Evolutionary conservation across 257 asterid genomes (phyloP).

Genomic region (Parsonsia alboflavescens): DNA sequence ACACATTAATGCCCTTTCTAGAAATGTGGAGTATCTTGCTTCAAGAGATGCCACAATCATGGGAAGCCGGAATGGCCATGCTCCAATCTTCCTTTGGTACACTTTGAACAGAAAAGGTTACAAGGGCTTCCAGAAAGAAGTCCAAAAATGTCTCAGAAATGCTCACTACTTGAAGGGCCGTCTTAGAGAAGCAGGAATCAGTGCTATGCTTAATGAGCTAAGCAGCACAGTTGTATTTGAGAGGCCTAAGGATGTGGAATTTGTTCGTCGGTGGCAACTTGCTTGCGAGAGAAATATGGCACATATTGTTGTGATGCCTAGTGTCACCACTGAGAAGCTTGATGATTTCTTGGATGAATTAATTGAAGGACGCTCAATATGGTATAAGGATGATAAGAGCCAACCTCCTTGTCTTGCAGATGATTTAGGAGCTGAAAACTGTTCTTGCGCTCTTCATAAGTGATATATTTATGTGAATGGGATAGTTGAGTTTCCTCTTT

Average conservation of each 20-base stretch:
- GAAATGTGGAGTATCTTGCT: conserved; percentile 91
- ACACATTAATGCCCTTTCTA: conserved; percentile 72
- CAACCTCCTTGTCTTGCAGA: conserved; percentile 77
- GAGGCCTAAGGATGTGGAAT: conserved; percentile 80
- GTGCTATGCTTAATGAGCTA: conserved; percentile 90
- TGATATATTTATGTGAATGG: neutral
- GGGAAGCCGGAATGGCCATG: conserved; percentile 99
- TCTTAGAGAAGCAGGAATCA: conserved; percentile 62
- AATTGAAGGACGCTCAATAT: conserved; percentile 46
- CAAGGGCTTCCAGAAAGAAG: conserved; percentile 93
- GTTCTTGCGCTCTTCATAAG: conserved; percentile 33
- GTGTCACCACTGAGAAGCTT: conserved; percentile 69
- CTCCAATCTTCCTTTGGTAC: conserved; percentile 95
- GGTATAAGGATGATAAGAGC: conserved; percentile 56
- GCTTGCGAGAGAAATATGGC: conserved; percentile 95
- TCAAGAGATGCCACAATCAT: conserved; percentile 97
- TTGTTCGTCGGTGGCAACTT: conserved; percentile 92
- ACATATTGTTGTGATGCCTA: conserved; percentile 87
- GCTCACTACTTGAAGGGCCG: conserved; percentile 89
- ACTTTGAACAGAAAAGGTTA: conserved; percentile 88
- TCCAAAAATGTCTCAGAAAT: conserved; percentile 82
- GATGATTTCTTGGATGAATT: conserved; percentile 61
- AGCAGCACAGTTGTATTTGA: conserved; percentile 97
- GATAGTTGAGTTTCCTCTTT: neutral
- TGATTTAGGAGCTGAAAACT: conserved; percentile 64